A percentile compares a stretch with the other conserved stretches of the same genome.
These are phyloP conservation scores for Pisolithus sp. DNA, from an alignment of 768 basidiomycete genomes.

Conservation along the genomic window DNA sequence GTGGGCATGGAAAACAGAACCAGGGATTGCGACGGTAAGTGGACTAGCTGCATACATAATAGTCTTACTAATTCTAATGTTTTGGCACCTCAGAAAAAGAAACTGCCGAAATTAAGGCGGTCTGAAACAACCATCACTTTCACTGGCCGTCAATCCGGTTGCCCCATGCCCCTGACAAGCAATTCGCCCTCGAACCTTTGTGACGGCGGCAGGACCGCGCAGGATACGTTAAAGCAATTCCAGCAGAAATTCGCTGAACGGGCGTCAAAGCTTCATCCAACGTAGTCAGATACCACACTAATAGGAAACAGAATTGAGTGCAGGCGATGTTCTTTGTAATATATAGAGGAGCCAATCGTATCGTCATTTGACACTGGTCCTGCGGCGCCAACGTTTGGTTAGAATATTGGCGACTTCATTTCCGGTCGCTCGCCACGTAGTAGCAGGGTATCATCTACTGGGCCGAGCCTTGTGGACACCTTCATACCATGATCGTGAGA, in stretches of 20 bases:
- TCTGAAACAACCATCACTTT: constrained; percentile 43
- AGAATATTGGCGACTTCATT: constrained; percentile 16
- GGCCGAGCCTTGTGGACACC: neutral
- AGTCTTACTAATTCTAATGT: constrained; percentile 7
- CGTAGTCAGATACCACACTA: neutral
- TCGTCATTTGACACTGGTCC: neutral
- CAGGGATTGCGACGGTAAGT: constrained; percentile 14
- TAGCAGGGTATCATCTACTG: neutral
- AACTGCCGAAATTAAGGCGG: constrained; percentile 32
- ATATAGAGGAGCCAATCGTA: neutral
- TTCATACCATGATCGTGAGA: neutral
- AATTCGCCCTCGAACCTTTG: constrained; percentile 20
- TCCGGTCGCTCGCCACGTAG: constrained; percentile 6
- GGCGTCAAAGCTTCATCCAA: constrained; percentile 1
- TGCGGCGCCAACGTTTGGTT: neutral
- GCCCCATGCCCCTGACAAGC: constrained; percentile 15
- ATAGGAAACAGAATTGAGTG: neutral
- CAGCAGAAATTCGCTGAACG: constrained; percentile 6
- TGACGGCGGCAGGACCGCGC: constrained; percentile 13
- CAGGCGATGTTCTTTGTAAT: neutral
- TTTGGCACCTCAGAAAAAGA: constrained; percentile 17
- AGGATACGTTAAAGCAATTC: constrained; percentile 12
- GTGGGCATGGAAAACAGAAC: constrained; percentile 35
- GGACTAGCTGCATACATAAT: constrained; percentile 1
- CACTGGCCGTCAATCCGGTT: constrained; percentile 35